phyloP scores from a whole-genome alignment of 139 green algal genomes.

The Micractinium sp. region DNA sequence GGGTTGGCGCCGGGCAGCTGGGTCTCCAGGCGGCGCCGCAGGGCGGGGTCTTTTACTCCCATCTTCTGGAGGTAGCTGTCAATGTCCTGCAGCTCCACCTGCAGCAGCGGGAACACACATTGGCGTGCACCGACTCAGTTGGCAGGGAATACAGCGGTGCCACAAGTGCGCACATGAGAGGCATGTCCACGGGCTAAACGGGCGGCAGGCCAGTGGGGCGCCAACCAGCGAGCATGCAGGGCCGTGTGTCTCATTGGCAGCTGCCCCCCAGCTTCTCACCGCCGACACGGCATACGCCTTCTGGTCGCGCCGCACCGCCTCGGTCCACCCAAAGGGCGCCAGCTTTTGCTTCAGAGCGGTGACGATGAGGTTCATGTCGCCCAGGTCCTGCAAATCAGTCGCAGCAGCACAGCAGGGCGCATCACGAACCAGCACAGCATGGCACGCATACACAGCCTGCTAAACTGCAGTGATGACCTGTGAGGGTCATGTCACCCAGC shows the following conservation, averaged over 20 bases:
- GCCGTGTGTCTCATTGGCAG: neutral
- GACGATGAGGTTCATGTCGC: conserved; percentile 69
- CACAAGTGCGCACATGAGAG: too few species aligned
- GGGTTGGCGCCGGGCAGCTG: conserved; percentile 41
- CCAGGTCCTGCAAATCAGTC: conserved; percentile 27
- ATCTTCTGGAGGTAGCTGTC: conserved; percentile 83
- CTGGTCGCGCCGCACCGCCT: conserved; percentile 34
- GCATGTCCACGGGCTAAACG: too few species aligned
- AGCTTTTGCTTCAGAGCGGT: conserved; percentile 59
- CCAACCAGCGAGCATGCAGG: neutral
- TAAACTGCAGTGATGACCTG: too few species aligned
- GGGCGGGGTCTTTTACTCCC: conserved; percentile 67
- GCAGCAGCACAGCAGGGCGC: neutral
- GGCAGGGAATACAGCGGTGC: too few species aligned
- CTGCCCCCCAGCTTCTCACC: neutral
- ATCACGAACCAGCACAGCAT: neutral
- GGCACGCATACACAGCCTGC: neutral
- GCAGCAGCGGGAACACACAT: neutral
- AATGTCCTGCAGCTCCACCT: conserved; percentile 71
- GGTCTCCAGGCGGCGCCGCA: conserved; percentile 52
- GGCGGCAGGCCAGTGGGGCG: too few species aligned
- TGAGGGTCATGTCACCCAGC: too few species aligned
- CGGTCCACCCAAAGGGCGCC: conserved; percentile 61
- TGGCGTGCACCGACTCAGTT: neutral
- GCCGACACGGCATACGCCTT: conserved; percentile 41